phyloP scores from a whole-genome alignment of 1,284 basidiomycete genomes.

The Trametes polyzona region DNA sequence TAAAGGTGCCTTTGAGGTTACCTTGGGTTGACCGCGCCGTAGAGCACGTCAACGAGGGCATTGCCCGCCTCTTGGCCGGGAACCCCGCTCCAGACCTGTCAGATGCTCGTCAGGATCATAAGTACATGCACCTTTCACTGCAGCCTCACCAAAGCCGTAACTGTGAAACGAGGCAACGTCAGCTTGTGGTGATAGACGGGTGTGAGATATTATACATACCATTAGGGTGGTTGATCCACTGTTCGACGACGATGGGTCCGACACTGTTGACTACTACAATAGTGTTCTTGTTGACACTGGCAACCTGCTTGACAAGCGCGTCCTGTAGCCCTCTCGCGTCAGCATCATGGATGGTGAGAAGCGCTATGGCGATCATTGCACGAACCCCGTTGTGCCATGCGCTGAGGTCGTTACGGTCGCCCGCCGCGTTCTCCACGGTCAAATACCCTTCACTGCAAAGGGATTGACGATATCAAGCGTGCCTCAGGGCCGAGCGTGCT shows the following conservation, averaged over 20 bases:
- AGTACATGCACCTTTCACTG: too few relatives aligned
- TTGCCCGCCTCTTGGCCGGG: slow-evolving; percentile 78
- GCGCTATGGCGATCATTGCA: not conserved
- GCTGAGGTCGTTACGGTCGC: slow-evolving; percentile 75
- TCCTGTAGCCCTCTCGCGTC: slow-evolving; percentile 42
- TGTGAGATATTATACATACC: slow-evolving; percentile 41
- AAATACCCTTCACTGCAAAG: slow-evolving; percentile 47
- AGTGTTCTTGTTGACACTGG: slow-evolving; percentile 62
- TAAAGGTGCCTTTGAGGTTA: slow-evolving; percentile 28
- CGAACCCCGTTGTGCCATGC: slow-evolving; percentile 64
- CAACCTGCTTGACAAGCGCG: slow-evolving; percentile 55
- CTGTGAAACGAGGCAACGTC: slow-evolving; percentile 27
- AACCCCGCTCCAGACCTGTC: slow-evolving; percentile 56
- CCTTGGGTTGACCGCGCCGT: slow-evolving; percentile 69
- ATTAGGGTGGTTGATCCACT: slow-evolving; percentile 67
- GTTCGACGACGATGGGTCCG: slow-evolving; percentile 67
- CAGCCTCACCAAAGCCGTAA: slow-evolving; percentile 52
- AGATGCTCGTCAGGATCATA: not conserved
- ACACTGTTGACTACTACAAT: slow-evolving; percentile 80
- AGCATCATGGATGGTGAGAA: too few relatives aligned
- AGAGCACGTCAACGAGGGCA: slow-evolving; percentile 62
- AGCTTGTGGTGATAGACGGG: not conserved
- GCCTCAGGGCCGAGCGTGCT: not conserved
- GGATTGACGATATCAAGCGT: not conserved
- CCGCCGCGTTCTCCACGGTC: slow-evolving; percentile 64